Evolutionary conservation across 108 stramenopile species (phyloP).

Genomic region (Pseudonitzschia multistriata): DNA sequence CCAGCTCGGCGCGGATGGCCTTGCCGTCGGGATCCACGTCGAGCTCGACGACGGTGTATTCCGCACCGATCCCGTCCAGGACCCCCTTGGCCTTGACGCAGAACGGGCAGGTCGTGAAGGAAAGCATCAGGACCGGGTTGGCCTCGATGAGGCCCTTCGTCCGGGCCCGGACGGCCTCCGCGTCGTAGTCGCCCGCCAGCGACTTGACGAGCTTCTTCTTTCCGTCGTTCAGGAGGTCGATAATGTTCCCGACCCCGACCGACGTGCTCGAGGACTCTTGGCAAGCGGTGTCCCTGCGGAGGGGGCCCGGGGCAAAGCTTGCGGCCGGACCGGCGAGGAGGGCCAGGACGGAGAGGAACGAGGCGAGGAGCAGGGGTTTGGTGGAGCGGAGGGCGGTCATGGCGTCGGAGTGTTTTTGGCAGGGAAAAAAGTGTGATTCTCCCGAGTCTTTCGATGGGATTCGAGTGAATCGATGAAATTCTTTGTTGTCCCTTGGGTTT

Average conservation of each 20-base stretch:
- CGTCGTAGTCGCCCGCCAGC: slow-evolving; percentile 83
- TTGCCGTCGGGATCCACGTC: slow-evolving; percentile 57
- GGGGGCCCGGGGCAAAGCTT: background rate
- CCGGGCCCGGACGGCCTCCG: slow-evolving; percentile 46
- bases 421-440: too few species aligned
- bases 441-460: too few species aligned
- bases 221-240: slow-evolving; percentile 63
- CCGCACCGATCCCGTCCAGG: slow-evolving; percentile 64
- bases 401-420: too few species aligned
- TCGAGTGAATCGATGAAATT: too few species aligned
- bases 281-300: background rate
- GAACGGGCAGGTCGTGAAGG: slow-evolving; percentile 87
- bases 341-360: background rate
- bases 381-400: background rate
- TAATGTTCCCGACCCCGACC: slow-evolving; percentile 20
- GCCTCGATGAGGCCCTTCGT: slow-evolving; percentile 55
- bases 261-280: background rate
- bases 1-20: slow-evolving; percentile 90
- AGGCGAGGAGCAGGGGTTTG: background rate
- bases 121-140: slow-evolving; percentile 68
- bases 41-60: slow-evolving; percentile 74
- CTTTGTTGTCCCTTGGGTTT: too few species aligned
- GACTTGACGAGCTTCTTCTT: slow-evolving; percentile 83
- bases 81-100: slow-evolving; percentile 86
- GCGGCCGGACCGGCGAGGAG: background rate